phyloP scores from a whole-genome alignment of 257 asterid genomes.

The Salvia hispanica region DNA sequence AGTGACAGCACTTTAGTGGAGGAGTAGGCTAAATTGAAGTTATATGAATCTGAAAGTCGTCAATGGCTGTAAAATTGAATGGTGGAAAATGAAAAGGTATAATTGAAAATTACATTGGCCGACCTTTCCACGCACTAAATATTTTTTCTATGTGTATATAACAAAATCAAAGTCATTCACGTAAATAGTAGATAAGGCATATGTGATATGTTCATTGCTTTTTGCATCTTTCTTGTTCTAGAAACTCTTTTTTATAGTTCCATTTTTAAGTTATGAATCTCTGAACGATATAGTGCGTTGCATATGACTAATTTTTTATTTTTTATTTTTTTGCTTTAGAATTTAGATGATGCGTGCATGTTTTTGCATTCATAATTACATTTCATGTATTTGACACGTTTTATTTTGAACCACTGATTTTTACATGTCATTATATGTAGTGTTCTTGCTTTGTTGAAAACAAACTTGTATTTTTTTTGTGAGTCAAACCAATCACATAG shows the following conservation, averaged over 20 bases:
- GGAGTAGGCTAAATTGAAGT: background rate
- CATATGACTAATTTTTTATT: no score
- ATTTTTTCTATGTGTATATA: slow-evolving; percentile 17
- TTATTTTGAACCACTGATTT: background rate
- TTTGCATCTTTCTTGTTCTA: no score
- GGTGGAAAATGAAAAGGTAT: slow-evolving; percentile 20
- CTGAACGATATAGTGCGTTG: background rate
- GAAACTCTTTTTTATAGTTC: no score
- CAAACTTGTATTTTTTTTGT: background rate
- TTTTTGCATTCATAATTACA: background rate
- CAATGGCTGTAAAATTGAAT: slow-evolving; percentile 8
- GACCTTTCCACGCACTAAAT: slow-evolving; percentile 28
- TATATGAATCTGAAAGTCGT: slow-evolving; percentile 6
- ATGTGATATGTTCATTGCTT: background rate
- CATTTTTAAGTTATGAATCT: no score
- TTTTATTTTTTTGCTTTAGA: background rate
- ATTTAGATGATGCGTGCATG: background rate
- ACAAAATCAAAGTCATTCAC: slow-evolving; percentile 25
- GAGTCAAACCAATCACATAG: background rate
- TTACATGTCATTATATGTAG: background rate
- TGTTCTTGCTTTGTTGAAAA: background rate
- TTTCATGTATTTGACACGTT: slow-evolving; percentile 1
- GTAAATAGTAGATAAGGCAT: slow-evolving; percentile 24
- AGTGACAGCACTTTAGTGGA: background rate
- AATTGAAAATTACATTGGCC: slow-evolving; percentile 33